Base-by-base conservation (phyloP, 345 rosid genomes). In the Rhizophora apiculata region DNA sequence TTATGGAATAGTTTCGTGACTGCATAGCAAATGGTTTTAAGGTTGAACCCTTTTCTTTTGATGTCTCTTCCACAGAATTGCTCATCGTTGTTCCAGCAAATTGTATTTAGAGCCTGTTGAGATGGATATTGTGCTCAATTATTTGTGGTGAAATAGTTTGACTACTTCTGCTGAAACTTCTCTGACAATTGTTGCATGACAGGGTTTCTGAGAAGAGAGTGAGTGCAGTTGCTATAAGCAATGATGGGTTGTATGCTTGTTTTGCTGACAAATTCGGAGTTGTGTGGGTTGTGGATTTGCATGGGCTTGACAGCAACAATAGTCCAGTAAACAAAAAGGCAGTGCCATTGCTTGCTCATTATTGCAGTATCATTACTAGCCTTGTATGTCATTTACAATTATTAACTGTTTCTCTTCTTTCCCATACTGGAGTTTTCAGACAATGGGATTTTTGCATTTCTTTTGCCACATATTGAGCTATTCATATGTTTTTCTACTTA, bases 201-300 rank as follows among this genome's bases (percentile, higher is more conserved):
- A 90, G 99, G 72, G 84, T 64, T 27, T 86, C 95, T 58, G 98
- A 96, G 80, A 96, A 96, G 88, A 88, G 93, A 90, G 97, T 89
- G 74, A 89, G 79, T 29, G 93, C 98, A 6, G 82, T 90, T 74
- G 88, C 96, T 57, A 68, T 96, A 70, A 87, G 90, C 76, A 72
- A 81, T 31, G 86, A 90, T 72, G 92, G 84, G 27, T 75, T 70
- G 56, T 65, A 84, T 80, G 89, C 87, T 66, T 92, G 97, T 68
- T 96, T 84, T 72, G 93, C 98, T 65, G 98, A 96, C 74, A 92
- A 92, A 78, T 96, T 96, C 76, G 98, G 98, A 82, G 95, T 85
- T 79, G 96, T 92, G 66, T 89, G 99, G 97, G 93, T 85, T 74
- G 83, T 89, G 75, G 84, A 79, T 74, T 70, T 85, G 36, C 82